Evolutionary conservation across 1,139 yeast genomes (phyloP), one percentile per base, ranked within the genome.

Genomic region (Protomyces inundatus): DNA sequence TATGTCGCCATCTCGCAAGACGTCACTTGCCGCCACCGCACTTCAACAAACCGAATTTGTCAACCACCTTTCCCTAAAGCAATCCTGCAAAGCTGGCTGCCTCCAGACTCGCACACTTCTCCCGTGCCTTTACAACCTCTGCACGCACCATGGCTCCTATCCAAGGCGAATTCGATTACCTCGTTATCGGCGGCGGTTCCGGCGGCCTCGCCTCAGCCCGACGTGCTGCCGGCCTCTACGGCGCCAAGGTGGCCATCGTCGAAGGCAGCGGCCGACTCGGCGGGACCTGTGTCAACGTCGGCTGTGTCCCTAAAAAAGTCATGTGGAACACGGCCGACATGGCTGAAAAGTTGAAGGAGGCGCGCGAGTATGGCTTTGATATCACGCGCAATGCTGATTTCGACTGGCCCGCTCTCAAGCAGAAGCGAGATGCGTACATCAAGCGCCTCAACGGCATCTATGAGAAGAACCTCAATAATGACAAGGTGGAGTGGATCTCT

Each of bases 171-270:
- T 93, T 85, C 79, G 90, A 91, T 72, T 93, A 89, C 74, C 80
- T 93, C 65, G 98, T 93, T 67, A 93, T 93, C 71, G 99, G 99
- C 57, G 99, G 98, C 67, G 99, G 99, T n/a, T 90, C 97, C 50
- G 99, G 98, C 61, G 99, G 99, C 70, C 97, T 93, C 56, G 97
- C 98, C 23, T 87, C 96, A 33, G 96, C 97, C 30, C 85, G 99
- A 75, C 84, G 98, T 71, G 98, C 98, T 10, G 96, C 98, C 59
- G 83, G 86, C 56, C 64, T 66, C 12, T 85, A 90, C 71, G 98
- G 98, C 35, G 96, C 95, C 39, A 89, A 90, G 70, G 87, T 95
- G 1, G 80, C 91, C 67, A 74, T 93, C 50, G 81, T 93, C 66
- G 98, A 93, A 76, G 84, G 89, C 50, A 83, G 85, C 66, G 74